phyloP scores from a whole-genome alignment of 2,329 filamentous ascomycete genomes.

The Pseudocercospora musae region DNA sequence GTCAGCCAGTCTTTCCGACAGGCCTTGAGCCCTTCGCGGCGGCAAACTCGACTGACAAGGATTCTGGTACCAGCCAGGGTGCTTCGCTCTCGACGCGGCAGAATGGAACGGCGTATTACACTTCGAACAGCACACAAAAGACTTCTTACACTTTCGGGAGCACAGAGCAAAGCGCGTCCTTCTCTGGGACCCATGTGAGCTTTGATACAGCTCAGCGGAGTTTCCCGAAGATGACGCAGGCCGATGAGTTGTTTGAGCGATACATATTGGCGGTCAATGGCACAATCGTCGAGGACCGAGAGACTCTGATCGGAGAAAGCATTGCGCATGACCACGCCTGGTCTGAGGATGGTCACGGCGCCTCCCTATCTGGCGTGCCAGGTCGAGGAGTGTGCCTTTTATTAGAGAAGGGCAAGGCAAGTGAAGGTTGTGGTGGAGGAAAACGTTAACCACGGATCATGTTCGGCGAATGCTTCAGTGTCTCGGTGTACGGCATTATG shows the following conservation, averaged over 20 bases:
- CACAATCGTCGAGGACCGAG: slow-evolving; percentile 50
- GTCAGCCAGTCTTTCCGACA: slow-evolving; percentile 55
- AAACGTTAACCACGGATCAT: slow-evolving; percentile 15
- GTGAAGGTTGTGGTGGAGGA: slow-evolving; percentile 8
- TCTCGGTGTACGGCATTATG: neutral
- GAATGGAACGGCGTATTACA: slow-evolving; percentile 57
- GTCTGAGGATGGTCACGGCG: slow-evolving; percentile 5
- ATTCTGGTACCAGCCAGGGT: slow-evolving; percentile 34
- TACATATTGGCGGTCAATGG: slow-evolving; percentile 56
- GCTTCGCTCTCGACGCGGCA: slow-evolving; percentile 51
- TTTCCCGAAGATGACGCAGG: slow-evolving; percentile 20
- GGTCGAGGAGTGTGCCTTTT: slow-evolving; percentile 17
- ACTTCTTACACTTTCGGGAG: slow-evolving; percentile 53
- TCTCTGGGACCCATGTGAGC: slow-evolving; percentile 45
- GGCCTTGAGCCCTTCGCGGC: slow-evolving; percentile 57
- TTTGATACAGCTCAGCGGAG: neutral
- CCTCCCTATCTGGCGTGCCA: slow-evolving; percentile 20
- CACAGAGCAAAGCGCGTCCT: slow-evolving; percentile 56
- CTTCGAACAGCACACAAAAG: slow-evolving; percentile 46
- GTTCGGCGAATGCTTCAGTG: neutral
- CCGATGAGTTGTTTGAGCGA: slow-evolving; percentile 54
- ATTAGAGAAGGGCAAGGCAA: neutral
- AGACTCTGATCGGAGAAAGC: slow-evolving; percentile 33
- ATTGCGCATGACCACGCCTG: slow-evolving; percentile 9
- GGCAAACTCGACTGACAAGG: neutral